These are phyloP conservation scores for Cyclotella atomus DNA, from an alignment of 108 stramenopile genomes.

Conservation along the genomic window DNA sequence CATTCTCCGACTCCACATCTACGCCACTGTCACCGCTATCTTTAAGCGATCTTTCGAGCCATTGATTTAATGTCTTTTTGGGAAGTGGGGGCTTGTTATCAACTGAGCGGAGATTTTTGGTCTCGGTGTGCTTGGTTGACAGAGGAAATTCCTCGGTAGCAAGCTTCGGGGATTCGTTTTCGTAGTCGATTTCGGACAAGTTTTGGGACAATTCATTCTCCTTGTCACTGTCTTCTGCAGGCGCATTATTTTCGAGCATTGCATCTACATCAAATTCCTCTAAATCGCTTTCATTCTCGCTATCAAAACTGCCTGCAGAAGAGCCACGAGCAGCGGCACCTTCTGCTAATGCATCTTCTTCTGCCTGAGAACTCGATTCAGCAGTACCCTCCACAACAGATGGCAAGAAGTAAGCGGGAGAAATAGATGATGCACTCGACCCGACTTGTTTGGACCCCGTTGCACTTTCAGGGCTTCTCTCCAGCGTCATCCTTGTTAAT, in stretches of 20 bases:
- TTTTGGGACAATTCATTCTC: constrained; percentile 4
- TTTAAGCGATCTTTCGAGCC: constrained; percentile 29
- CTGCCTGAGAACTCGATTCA: constrained; percentile 21
- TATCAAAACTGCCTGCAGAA: background rate
- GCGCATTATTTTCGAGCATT: background rate
- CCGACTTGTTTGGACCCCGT: background rate
- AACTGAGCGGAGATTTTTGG: background rate
- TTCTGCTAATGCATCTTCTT: constrained; percentile 1
- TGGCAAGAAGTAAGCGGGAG: constrained; percentile 23
- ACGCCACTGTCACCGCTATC: background rate
- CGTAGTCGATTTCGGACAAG: background rate
- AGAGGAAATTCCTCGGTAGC: background rate
- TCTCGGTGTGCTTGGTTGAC: background rate
- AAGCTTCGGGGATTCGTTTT: constrained; percentile 12
- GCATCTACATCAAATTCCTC: background rate
- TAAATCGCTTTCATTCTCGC: background rate
- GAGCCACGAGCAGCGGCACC: background rate
- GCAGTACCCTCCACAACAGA: constrained; percentile 51
- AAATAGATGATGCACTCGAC: background rate
- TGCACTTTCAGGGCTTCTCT: constrained; percentile 11
- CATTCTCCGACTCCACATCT: constrained; percentile 29
- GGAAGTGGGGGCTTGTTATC: constrained; percentile 2
- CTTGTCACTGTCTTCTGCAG: constrained; percentile 14
- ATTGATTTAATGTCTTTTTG: constrained; percentile 39
- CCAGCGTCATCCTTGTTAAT: constrained; percentile 22